phyloP scores from a whole-genome alignment of 345 rosid species.

The Eutrema japonicum region DNA sequence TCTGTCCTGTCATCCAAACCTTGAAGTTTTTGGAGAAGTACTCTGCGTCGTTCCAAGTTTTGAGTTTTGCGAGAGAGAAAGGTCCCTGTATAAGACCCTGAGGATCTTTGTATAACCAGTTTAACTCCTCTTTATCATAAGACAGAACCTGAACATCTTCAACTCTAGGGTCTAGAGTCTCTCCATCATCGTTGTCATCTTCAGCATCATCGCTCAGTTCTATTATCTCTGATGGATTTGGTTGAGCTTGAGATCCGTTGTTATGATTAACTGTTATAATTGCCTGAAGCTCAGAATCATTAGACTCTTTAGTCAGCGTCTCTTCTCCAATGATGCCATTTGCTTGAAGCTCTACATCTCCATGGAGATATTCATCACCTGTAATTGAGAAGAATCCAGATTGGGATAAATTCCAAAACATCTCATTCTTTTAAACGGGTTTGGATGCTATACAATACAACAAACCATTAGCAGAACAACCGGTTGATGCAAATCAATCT shows the following conservation, averaged over 20 bases:
- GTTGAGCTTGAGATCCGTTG: slow-evolving; percentile 31
- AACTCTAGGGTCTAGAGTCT: slow-evolving; percentile 37
- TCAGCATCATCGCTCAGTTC: slow-evolving; percentile 62
- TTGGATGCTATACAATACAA: background rate
- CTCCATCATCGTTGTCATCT: slow-evolving; percentile 39
- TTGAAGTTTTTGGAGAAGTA: slow-evolving; percentile 62
- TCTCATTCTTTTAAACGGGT: slow-evolving; percentile 1
- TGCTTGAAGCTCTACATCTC: slow-evolving; percentile 24
- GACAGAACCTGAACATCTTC: slow-evolving; percentile 18
- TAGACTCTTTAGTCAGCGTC: slow-evolving; percentile 9
- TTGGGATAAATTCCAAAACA: slow-evolving; percentile 13
- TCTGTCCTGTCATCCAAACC: slow-evolving; percentile 71
- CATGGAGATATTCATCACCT: slow-evolving; percentile 32
- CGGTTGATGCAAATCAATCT: slow-evolving; percentile 13
- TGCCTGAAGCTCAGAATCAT: slow-evolving; percentile 21
- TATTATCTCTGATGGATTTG: slow-evolving; percentile 48
- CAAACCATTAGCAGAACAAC: slow-evolving; percentile 8
- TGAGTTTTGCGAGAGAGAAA: slow-evolving; percentile 60
- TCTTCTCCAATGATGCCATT: slow-evolving; percentile 26
- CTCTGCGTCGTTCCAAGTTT: slow-evolving; percentile 57
- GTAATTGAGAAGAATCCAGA: slow-evolving; percentile 9
- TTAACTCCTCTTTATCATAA: slow-evolving; percentile 36
- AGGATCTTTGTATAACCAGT: slow-evolving; percentile 77
- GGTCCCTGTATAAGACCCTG: slow-evolving; percentile 66
- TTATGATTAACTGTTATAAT: slow-evolving; percentile 10